Base-by-base conservation (phyloP, 768 basidiomycete genomes). In the Cystofilobasidium ferigula region DNA sequence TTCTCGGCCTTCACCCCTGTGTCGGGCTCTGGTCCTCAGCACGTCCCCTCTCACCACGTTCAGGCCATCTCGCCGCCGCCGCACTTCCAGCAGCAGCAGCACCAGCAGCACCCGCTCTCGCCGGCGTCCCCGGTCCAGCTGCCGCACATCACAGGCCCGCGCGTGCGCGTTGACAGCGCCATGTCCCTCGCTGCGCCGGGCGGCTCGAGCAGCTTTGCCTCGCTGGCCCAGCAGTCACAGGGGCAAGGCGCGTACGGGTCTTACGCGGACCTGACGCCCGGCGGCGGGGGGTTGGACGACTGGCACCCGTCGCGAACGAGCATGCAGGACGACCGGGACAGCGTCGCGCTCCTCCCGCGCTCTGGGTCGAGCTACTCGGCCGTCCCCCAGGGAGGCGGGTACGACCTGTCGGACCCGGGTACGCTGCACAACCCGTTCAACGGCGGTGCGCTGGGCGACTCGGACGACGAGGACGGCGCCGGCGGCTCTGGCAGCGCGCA, bases 231-330 rank as follows among this genome's bases (percentile, higher is more conserved):
- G 30, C 20, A 24, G 30, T 13, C 13, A 30, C 54, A 22, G 10
- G 30, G 54, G 13, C 28, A 22, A 5, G 54, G 20, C 6, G 54
- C 16, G 13, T 26, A 26, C 9, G n/a, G n/a, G n/a, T n/a, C n/a
- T n/a, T n/a, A n/a, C n/a, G n/a, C n/a, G n/a, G n/a, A n/a, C n/a
- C n/a, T n/a, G n/a, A n/a, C n/a, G n/a, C n/a, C n/a, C n/a, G n/a
- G n/a, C n/a, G n/a, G n/a, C n/a, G n/a, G n/a, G 38, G 9, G 9
- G 38, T 16, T 40, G 13, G 64, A 66, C 58, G 58, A 61, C 64
- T 66, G 64, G 64, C 64, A 66, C 34, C 64, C 57, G 16, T 64
- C 63, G 22, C 26, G 62, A 56, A 53, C 62, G 22, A 40, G 36
- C 16, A 56, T 61, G 40, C 7, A 61, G 59, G 63, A 59, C 57